Conservation (phyloP, 768 basidiomycete genomes). For the Mrakia gelida region DNA sequence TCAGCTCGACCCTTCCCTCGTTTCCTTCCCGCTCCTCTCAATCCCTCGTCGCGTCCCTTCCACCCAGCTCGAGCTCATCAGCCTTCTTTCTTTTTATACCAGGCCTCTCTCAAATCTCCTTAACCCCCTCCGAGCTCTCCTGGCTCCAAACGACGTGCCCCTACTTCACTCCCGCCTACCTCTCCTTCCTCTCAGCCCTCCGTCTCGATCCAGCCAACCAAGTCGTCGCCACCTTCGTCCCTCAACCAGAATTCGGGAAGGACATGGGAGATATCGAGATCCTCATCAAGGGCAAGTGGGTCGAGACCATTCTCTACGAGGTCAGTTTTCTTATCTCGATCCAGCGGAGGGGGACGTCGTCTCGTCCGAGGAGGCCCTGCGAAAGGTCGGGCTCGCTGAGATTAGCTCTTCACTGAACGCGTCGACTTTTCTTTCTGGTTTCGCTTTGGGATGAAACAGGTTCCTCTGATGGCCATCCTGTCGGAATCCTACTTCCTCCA, state of each 20-base stretch:
- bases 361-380: background rate
- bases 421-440: background rate
- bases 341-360: background rate
- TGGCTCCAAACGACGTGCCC: constrained; percentile 70
- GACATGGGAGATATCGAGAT: constrained; percentile 59
- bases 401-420: background rate
- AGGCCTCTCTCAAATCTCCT: constrained; percentile 65
- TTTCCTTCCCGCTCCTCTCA: background rate
- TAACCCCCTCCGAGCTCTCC: constrained; percentile 59
- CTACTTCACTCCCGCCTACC: constrained; percentile 66
- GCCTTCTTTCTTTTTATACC: background rate
- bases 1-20: constrained; percentile 37
- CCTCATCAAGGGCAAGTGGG: constrained; percentile 67
- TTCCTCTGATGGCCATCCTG: constrained; percentile 43
- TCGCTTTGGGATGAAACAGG: background rate
- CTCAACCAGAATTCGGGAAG: constrained; percentile 48
- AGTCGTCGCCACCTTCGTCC: constrained; percentile 62
- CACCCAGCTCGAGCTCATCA: background rate
- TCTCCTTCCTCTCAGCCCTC: constrained; percentile 60
- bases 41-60: background rate
- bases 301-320: constrained; percentile 83
- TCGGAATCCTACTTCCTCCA: constrained; percentile 82
- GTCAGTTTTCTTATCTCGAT: constrained; percentile 47
- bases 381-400: background rate
- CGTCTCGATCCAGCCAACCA: constrained; percentile 51